Evolutionary conservation across 2,329 filamentous ascomycete species (phyloP).

Genomic region (Incumbomyces delicatus): DNA sequence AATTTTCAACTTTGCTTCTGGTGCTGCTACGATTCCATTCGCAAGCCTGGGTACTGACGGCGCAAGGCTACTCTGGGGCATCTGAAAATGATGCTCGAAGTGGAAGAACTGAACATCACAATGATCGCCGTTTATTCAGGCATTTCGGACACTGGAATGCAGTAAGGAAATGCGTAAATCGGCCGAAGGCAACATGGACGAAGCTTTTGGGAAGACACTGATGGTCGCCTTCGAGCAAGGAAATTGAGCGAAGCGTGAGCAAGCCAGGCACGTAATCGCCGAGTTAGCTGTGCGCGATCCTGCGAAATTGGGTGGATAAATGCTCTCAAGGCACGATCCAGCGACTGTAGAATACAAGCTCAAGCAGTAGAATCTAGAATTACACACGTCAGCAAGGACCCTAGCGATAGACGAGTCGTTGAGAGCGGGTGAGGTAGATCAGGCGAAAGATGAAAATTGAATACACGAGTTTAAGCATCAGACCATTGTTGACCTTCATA

Average conservation of each 20-base stretch:
- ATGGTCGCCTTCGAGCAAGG: conserved; percentile 59
- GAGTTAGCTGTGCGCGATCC: conserved; percentile 59
- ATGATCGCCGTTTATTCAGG: conserved; percentile 67
- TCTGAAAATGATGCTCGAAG: conserved; percentile 59
- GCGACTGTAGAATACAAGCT: conserved; percentile 15
- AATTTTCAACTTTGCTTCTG: conserved; percentile 71
- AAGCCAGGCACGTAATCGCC: conserved; percentile 79
- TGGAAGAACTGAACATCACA: conserved; percentile 68
- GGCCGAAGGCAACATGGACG: conserved; percentile 53
- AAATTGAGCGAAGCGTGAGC: conserved; percentile 66
- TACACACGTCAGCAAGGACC: conserved; percentile 18
- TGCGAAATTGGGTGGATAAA: conserved; percentile 63
- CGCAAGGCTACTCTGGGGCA: conserved; percentile 84
- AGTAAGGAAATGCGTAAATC: conserved; percentile 67
- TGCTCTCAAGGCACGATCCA: conserved; percentile 38
- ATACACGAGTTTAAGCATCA: conserved; percentile 47
- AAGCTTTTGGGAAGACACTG: conserved; percentile 54
- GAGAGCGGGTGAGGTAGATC: conserved; percentile 26
- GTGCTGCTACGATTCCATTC: conserved; percentile 61
- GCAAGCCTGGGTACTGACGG: no score
- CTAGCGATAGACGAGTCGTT: background rate
- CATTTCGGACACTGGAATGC: conserved; percentile 83
- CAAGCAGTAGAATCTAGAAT: conserved; percentile 12
- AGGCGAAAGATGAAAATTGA: conserved; percentile 59
- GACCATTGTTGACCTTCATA: conserved; percentile 42